Conservation (phyloP, 306 rosid species). For the Canavalia gladiata region DNA sequence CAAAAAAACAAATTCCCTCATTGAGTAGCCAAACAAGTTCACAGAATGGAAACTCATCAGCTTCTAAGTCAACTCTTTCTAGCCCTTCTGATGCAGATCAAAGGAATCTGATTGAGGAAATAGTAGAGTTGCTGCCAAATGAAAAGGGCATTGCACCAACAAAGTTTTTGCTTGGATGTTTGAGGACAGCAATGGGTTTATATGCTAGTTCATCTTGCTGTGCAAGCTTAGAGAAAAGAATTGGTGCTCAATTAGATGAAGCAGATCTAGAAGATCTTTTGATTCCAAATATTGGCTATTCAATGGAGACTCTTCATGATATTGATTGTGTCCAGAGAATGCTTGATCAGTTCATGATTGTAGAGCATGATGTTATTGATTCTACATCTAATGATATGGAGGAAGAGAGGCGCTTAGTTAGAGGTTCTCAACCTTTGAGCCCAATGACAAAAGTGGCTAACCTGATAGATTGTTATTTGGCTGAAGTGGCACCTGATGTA, state of each 20-base stretch:
- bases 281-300: constrained; percentile 81
- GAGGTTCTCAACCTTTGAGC: constrained; percentile 54
- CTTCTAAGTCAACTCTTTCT: constrained; percentile 52
- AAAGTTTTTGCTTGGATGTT: constrained; percentile 70
- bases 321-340: constrained; percentile 88
- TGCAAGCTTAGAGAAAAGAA: constrained; percentile 68
- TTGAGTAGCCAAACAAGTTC: constrained; percentile 66
- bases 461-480: constrained; percentile 81
- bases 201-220: constrained; percentile 68
- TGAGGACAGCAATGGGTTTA: constrained; percentile 76
- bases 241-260: constrained; percentile 81
- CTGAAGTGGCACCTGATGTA: constrained; percentile 93
- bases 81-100: constrained; percentile 68
- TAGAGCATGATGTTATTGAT: constrained; percentile 59
- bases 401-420: constrained; percentile 67
- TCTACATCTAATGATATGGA: constrained; percentile 55
- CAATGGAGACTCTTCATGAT: constrained; percentile 87
- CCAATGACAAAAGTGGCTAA: constrained; percentile 80
- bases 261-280: constrained; percentile 83
- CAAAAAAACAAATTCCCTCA: constrained; percentile 71
- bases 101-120: constrained; percentile 79
- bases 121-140: constrained; percentile 72
- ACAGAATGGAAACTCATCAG: constrained; percentile 54
- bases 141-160: constrained; percentile 70
- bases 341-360: constrained; percentile 82